Evolutionary conservation across 352 stramenopile genomes (phyloP).

Genomic region (Globisporangium camurandrum): DNA sequence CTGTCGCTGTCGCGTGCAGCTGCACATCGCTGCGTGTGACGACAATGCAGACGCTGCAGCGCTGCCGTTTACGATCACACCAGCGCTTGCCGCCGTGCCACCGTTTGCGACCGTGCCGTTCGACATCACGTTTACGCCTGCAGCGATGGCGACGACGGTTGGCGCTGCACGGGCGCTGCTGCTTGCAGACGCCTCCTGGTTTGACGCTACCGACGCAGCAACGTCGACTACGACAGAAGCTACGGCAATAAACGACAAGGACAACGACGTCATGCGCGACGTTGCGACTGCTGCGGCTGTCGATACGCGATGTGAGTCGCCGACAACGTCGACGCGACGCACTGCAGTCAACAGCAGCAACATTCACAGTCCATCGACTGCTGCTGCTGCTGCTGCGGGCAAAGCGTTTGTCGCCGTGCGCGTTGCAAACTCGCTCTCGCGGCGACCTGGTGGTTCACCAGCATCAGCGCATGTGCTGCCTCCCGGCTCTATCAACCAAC

Average conservation of each 20-base stretch:
- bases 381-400: slow-evolving; percentile 21
- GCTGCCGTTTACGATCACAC: slow-evolving; percentile 32
- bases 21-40: slow-evolving; percentile 32
- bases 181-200: slow-evolving; percentile 62
- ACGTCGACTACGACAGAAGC: too few species aligned
- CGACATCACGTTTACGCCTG: slow-evolving; percentile 47
- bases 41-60: slow-evolving; percentile 10
- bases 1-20: slow-evolving; percentile 27
- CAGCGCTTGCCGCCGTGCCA: slow-evolving; percentile 14
- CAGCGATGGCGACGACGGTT: neutral
- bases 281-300: neutral
- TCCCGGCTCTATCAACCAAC: too few species aligned
- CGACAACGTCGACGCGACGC: slow-evolving; percentile 3
- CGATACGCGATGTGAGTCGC: slow-evolving; percentile 8
- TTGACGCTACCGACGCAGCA: slow-evolving; percentile 11
- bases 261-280: neutral
- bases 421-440: slow-evolving; percentile 44
- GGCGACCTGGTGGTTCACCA: too few species aligned
- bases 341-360: neutral
- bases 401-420: slow-evolving; percentile 71
- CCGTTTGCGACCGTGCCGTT: slow-evolving; percentile 34
- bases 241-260: too few species aligned
- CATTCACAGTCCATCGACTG: neutral
- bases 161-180: slow-evolving; percentile 26
- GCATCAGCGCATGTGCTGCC: neutral